Evolutionary conservation across 2,329 filamentous ascomycete genomes (phyloP).

Genomic region (Emergomyces africanus): DNA sequence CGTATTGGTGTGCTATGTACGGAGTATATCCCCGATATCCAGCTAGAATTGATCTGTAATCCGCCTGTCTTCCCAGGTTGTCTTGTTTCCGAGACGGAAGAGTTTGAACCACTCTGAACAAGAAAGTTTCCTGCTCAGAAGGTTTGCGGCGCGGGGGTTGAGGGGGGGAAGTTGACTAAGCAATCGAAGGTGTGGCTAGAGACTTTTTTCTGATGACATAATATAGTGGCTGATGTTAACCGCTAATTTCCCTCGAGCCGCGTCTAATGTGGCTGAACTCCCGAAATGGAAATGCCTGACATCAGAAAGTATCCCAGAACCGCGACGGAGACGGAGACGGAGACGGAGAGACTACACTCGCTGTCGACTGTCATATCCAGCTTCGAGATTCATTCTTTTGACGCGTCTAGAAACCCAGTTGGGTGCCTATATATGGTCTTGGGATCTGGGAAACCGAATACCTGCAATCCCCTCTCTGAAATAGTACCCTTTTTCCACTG

Average conservation of each 20-base stretch:
- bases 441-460: neutral
- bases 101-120: too few relatives aligned
- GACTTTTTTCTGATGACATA: neutral
- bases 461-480: neutral
- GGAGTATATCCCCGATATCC: too few relatives aligned
- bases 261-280: neutral
- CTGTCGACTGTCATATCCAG: neutral
- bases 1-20: too few relatives aligned
- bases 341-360: neutral
- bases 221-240: neutral
- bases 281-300: neutral
- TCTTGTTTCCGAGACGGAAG: too few relatives aligned
- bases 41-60: too few relatives aligned
- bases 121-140: too few relatives aligned
- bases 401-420: neutral
- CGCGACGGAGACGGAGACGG: too few relatives aligned
- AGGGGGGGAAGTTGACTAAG: neutral
- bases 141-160: too few relatives aligned
- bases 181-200: too few relatives aligned
- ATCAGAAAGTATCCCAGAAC: neutral
- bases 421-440: neutral
- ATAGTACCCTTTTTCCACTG: neutral
- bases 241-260: slow-evolving; percentile 1
- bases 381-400: neutral
- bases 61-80: too few relatives aligned